Percentiles rank a stretch among this genome's conserved stretches.
phyloP scores from a whole-genome alignment of 2,329 filamentous ascomycete genomes.

The Botryotinia globosa region DNA sequence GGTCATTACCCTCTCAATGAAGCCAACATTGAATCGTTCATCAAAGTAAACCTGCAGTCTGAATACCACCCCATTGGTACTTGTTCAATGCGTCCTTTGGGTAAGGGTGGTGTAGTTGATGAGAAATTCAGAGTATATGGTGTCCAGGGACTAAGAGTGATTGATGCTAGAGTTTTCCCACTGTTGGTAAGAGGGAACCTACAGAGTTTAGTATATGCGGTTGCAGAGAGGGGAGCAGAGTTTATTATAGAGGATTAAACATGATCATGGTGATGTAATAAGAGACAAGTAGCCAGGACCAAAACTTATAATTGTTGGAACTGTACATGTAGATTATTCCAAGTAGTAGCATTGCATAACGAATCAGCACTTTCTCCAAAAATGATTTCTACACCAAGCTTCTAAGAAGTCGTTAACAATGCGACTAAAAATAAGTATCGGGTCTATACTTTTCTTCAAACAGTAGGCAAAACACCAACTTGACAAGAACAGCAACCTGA shows the following conservation, averaged over 20 bases:
- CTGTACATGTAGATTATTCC: background rate
- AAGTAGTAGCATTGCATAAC: background rate
- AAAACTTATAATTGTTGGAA: background rate
- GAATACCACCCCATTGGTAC: slow-evolving; percentile 20
- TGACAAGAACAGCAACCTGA: no score
- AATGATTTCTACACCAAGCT: background rate
- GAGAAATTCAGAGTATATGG: slow-evolving; percentile 18
- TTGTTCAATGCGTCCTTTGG: slow-evolving; percentile 9
- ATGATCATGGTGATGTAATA: background rate
- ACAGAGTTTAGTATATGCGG: slow-evolving; percentile 19
- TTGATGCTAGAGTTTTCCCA: slow-evolving; percentile 18
- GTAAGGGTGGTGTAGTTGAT: slow-evolving; percentile 9
- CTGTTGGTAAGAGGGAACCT: slow-evolving; percentile 15
- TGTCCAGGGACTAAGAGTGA: slow-evolving; percentile 13
- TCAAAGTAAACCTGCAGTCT: background rate
- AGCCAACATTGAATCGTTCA: background rate
- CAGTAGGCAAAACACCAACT: no score
- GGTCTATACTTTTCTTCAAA: no score
- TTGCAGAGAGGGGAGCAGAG: slow-evolving; percentile 12
- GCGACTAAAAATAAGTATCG: no score
- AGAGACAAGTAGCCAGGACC: background rate
- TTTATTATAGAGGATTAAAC: background rate
- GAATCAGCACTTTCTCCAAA: background rate
- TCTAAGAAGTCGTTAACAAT: background rate
- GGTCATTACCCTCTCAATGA: background rate